Percentiles rank a stretch among this genome's conserved stretches.
phyloP scores from a whole-genome alignment of 2,329 filamentous ascomycete species.

The Penicillium sp. region DNA sequence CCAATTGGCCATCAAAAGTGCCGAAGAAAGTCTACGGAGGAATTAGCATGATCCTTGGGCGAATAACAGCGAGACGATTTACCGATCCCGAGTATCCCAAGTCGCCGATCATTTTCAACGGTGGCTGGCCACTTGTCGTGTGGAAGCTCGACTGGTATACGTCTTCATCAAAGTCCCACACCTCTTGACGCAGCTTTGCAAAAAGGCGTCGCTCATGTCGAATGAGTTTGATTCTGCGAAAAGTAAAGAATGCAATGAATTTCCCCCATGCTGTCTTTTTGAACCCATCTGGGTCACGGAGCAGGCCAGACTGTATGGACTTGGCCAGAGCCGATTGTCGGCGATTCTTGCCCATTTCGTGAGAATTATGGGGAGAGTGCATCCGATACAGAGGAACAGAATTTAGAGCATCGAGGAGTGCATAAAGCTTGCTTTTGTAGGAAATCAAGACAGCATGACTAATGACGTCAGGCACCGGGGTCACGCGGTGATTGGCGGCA shows the following conservation, averaged over 20 bases:
- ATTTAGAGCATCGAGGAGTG: not conserved
- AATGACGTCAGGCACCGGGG: conserved; percentile 10
- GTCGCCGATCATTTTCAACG: conserved; percentile 61
- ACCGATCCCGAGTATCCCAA: conserved; percentile 72
- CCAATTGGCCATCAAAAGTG: conserved; percentile 63
- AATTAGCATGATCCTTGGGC: not conserved
- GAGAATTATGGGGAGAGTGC: not conserved
- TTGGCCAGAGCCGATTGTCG: conserved; percentile 26
- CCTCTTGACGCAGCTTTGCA: conserved; percentile 49
- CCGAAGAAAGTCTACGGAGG: conserved; percentile 63
- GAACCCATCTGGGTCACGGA: conserved; percentile 27
- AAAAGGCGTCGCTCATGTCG: conserved; percentile 52
- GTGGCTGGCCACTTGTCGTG: conserved; percentile 38
- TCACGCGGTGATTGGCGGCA: not conserved
- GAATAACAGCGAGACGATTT: conserved; percentile 2
- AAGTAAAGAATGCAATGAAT: conserved; percentile 54
- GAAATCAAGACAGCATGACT: not conserved
- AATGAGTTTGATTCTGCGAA: conserved; percentile 51
- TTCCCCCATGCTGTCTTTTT: conserved; percentile 40
- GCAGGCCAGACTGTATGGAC: conserved; percentile 32
- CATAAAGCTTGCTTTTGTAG: conserved; percentile 5
- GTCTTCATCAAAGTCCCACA: conserved; percentile 55
- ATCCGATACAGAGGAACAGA: not conserved
- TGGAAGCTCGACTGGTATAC: conserved; percentile 57
- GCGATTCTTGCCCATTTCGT: conserved; percentile 23